Conservation (phyloP, 257 asterid genomes). For the Nicotiana noctiflora region DNA sequence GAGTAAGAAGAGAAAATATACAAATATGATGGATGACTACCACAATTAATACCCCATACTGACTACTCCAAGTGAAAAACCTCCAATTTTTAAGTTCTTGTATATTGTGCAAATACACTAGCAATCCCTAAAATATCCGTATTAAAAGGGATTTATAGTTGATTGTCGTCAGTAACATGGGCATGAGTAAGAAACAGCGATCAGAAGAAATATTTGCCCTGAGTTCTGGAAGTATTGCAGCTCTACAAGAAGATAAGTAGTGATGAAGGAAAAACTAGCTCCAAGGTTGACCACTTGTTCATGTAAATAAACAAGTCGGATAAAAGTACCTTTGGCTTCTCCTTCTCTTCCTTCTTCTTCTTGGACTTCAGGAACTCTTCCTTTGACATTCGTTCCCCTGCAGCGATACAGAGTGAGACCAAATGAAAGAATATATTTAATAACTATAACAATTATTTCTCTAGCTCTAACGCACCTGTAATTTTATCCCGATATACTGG, state of each 20-base stretch:
- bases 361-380: constrained; percentile 56
- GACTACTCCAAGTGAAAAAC: too few species aligned
- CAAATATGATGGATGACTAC: too few species aligned
- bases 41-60: too few species aligned
- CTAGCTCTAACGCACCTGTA: constrained; percentile 47
- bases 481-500: constrained; percentile 66
- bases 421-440: not conserved
- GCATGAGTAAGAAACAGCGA: not conserved
- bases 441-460: not conserved
- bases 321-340: constrained; percentile 77
- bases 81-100: too few species aligned
- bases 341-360: constrained; percentile 56
- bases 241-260: not conserved
- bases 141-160: not conserved
- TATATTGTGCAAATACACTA: too few species aligned
- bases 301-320: not conserved
- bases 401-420: constrained; percentile 17
- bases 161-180: not conserved
- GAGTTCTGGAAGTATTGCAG: not conserved
- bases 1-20: too few species aligned
- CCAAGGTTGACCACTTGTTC: constrained; percentile 2
- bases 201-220: not conserved
- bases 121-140: not conserved
- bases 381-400: constrained; percentile 82
- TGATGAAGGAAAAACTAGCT: not conserved